Percentiles rank a stretch among this genome's conserved stretches.
These are phyloP conservation scores for Globisporangium paroecandrum DNA, from an alignment of 352 stramenopile species.

Conservation along the genomic window DNA sequence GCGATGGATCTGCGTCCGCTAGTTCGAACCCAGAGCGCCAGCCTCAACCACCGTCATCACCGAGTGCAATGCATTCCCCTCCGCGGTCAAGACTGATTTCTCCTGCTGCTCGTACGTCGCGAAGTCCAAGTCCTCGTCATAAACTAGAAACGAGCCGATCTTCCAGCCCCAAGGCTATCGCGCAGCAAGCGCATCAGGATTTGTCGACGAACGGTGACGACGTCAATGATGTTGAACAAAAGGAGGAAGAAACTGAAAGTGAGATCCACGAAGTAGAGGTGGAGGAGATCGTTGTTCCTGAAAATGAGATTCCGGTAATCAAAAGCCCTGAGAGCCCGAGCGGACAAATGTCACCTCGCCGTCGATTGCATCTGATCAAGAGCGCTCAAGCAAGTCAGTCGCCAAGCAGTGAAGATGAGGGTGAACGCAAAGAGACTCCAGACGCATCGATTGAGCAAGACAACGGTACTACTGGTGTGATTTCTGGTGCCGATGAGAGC, in stretches of 20 bases:
- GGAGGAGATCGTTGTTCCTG: no score
- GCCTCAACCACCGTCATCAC: not conserved
- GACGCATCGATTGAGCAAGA: not conserved
- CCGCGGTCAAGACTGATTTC: constrained; percentile 3
- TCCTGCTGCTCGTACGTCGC: constrained; percentile 5
- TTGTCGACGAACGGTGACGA: not conserved
- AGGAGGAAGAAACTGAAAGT: not conserved
- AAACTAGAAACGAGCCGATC: constrained; percentile 13
- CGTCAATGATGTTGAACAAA: not conserved
- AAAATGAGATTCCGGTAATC: not conserved
- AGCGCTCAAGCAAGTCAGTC: not conserved
- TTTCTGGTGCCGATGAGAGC: not conserved
- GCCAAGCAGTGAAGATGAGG: not conserved
- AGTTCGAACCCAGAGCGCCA: not conserved
- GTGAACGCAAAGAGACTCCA: not conserved
- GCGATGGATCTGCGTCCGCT: not conserved
- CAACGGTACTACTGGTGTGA: not conserved
- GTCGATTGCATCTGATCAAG: not conserved
- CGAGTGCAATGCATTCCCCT: not conserved
- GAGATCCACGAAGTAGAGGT: not conserved
- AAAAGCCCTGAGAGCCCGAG: constrained; percentile 1
- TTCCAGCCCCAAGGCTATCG: not conserved
- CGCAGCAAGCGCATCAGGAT: not conserved
- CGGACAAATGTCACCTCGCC: not conserved
- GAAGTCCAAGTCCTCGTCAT: constrained; percentile 12